These are phyloP conservation scores for Syzygium grande DNA, from an alignment of 345 rosid species.

Conservation along the genomic window DNA sequence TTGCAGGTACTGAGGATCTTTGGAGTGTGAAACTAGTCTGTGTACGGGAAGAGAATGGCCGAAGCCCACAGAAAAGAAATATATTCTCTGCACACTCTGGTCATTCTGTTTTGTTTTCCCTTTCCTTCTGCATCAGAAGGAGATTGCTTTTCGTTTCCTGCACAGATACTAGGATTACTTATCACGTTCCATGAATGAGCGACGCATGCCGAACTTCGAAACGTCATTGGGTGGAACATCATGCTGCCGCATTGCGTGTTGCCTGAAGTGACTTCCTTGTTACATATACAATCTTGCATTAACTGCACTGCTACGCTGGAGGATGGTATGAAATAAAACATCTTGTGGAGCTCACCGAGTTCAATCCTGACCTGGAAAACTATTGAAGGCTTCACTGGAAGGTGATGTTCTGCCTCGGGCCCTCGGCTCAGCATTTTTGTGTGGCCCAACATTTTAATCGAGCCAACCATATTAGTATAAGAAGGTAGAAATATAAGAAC, in stretches of 20 bases:
- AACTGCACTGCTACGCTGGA: background rate
- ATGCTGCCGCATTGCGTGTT: background rate
- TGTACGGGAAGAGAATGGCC: background rate
- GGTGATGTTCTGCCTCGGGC: background rate
- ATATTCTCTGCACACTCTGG: background rate
- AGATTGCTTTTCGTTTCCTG: background rate
- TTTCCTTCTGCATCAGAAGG: background rate
- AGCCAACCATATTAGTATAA: too few relatives aligned
- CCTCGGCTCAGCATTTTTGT: background rate
- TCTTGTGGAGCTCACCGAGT: background rate
- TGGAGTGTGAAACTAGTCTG: background rate
- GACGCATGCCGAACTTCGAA: background rate
- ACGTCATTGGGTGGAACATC: background rate
- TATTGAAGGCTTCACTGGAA: background rate
- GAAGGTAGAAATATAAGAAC: background rate
- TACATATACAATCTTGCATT: background rate
- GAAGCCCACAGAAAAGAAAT: background rate
- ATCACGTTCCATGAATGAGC: background rate
- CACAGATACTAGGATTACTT: background rate
- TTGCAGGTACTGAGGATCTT: background rate
- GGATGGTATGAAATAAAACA: background rate
- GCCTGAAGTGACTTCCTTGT: background rate
- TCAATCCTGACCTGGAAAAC: background rate
- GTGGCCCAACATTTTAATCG: background rate
- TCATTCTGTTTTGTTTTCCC: background rate